phyloP scores from a whole-genome alignment of 2,329 filamentous ascomycete genomes.

The Talaromyces albobiverticillius region DNA sequence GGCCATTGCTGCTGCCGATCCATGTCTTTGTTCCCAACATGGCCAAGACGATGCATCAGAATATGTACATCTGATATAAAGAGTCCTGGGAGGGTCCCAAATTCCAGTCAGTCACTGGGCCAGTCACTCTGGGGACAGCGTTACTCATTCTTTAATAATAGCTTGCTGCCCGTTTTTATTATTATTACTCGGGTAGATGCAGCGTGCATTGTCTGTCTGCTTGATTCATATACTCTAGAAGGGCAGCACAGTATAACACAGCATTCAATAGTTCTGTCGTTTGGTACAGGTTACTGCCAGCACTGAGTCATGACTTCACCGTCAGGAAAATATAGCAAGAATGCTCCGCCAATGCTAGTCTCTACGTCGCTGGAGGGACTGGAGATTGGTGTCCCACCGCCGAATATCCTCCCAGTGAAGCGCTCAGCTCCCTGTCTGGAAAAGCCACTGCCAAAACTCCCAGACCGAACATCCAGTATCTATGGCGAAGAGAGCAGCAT shows the following conservation, averaged over 20 bases:
- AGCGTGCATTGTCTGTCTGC: too few relatives aligned
- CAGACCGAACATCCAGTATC: constrained; percentile 13
- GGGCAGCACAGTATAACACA: neutral
- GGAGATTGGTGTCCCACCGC: constrained; percentile 34
- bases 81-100: neutral
- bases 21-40: constrained; percentile 9
- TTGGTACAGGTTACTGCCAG: too few relatives aligned
- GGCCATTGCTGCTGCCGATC: neutral
- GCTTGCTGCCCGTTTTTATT: too few relatives aligned
- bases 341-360: constrained; percentile 31
- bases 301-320: constrained; percentile 15
- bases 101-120: too few relatives aligned
- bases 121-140: too few relatives aligned
- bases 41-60: neutral
- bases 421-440: constrained; percentile 23
- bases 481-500: constrained; percentile 11
- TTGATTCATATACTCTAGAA: neutral
- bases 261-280: neutral
- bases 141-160: too few relatives aligned
- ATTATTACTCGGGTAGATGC: too few relatives aligned
- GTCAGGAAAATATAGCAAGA: constrained; percentile 20
- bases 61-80: neutral
- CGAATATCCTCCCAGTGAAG: constrained; percentile 27
- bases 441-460: constrained; percentile 14
- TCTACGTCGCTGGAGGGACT: constrained; percentile 37